Evolutionary conservation across 2,329 filamentous ascomycete genomes (phyloP).

Genomic region (Nannizziopsis arthrosporioides): DNA sequence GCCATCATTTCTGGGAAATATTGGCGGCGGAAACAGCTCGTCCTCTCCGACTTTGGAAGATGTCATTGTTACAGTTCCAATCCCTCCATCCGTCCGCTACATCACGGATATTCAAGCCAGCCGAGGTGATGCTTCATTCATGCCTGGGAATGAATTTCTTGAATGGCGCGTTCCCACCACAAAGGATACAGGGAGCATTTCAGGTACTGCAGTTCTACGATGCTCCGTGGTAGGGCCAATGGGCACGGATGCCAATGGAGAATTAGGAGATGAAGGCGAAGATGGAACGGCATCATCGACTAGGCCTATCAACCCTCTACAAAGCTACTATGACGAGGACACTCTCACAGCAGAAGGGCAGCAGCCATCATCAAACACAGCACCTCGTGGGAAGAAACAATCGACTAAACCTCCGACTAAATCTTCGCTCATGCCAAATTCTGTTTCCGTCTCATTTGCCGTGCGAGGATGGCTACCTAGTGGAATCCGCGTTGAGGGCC

Average conservation of each 20-base stretch:
- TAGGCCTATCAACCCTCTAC: conserved; percentile 29
- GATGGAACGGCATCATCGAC: conserved; percentile 7
- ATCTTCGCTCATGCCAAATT: conserved; percentile 67
- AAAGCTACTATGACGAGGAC: conserved; percentile 36
- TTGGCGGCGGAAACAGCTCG: conserved; percentile 43
- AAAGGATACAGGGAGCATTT: conserved; percentile 59
- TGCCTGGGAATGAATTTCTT: conserved; percentile 56
- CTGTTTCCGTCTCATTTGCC: conserved; percentile 55
- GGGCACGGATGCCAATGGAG: conserved; percentile 34
- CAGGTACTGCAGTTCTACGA: conserved; percentile 59
- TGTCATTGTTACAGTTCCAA: conserved; percentile 62
- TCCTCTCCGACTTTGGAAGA: conserved; percentile 59
- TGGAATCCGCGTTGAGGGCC: conserved; percentile 51
- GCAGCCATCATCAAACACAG: conserved; percentile 10
- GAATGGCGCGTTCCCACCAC: conserved; percentile 67
- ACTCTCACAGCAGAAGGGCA: conserved; percentile 21
- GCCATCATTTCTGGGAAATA: conserved; percentile 37
- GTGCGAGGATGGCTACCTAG: conserved; percentile 55
- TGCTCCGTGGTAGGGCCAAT: conserved; percentile 65
- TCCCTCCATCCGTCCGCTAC: conserved; percentile 69
- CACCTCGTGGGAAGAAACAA: conserved; percentile 17
- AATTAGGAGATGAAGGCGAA: conserved; percentile 24
- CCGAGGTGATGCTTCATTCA: conserved; percentile 73
- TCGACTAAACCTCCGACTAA: conserved; percentile 32
- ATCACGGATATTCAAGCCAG: conserved; percentile 70